Percentiles rank a stretch among this genome's conserved stretches.
These are phyloP conservation scores for Phytophthora pini DNA, from an alignment of 352 stramenopile species.

Conservation along the genomic window DNA sequence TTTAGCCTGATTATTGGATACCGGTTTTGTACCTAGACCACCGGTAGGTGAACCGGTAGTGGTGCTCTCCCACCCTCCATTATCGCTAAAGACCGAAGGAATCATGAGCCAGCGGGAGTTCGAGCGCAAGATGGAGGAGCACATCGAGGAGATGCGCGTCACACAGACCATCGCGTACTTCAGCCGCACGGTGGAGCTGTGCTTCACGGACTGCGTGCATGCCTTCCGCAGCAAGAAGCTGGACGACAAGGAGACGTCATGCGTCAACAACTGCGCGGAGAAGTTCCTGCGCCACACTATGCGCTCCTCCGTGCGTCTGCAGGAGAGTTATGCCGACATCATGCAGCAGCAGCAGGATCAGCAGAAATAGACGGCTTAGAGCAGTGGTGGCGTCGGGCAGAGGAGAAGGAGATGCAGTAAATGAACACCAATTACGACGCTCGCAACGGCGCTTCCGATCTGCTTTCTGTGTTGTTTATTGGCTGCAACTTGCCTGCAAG, in stretches of 20 bases:
- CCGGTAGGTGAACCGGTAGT: too few species aligned
- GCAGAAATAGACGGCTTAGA: conserved; percentile 50
- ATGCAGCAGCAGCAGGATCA: conserved; percentile 86
- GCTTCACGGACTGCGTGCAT: conserved; percentile 91
- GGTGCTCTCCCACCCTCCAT: too few species aligned
- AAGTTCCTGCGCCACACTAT: conserved; percentile 93
- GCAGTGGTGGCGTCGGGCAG: not conserved
- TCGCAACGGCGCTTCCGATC: conserved; percentile 4
- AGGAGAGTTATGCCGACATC: conserved; percentile 90
- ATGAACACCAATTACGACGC: conserved; percentile 17
- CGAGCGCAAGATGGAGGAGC: conserved; percentile 91
- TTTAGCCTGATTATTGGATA: not conserved
- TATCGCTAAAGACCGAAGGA: conserved; percentile 1
- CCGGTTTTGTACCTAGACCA: too few species aligned
- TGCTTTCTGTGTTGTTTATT: conserved; percentile 3
- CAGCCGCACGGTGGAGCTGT: conserved; percentile 90
- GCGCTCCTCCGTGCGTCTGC: conserved; percentile 88
- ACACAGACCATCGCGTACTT: conserved; percentile 91
- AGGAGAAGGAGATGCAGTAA: conserved; percentile 7
- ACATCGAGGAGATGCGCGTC: conserved; percentile 92
- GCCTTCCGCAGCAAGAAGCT: conserved; percentile 93
- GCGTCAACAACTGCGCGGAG: conserved; percentile 89
- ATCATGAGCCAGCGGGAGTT: conserved; percentile 83
- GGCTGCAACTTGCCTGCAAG: too few species aligned
- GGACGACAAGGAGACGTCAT: conserved; percentile 90